phyloP scores from a whole-genome alignment of 257 asterid genomes.

The Galeopsis tetrahit region DNA sequence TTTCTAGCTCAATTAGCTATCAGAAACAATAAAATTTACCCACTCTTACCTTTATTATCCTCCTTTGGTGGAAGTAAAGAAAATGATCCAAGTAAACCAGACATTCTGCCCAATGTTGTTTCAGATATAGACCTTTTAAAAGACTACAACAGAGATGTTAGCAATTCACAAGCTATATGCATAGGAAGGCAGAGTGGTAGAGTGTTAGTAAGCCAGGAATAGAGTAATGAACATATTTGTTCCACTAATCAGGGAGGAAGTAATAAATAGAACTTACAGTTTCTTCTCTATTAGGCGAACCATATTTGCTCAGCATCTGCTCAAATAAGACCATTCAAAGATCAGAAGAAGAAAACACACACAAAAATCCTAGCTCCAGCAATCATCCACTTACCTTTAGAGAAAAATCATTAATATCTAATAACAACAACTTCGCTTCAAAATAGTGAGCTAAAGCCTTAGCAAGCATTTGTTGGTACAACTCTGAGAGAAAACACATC shows the following conservation, averaged over 20 bases:
- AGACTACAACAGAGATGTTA: conserved; percentile 49
- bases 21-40: conserved; percentile 23
- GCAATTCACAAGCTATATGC: conserved; percentile 3
- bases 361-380: conserved; percentile 1
- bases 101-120: conserved; percentile 67
- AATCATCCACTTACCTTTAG: conserved; percentile 54
- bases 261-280: conserved; percentile 54
- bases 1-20: conserved; percentile 10
- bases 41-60: conserved; percentile 58
- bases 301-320: conserved; percentile 89
- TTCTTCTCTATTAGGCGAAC: conserved; percentile 49
- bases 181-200: conserved; percentile 4
- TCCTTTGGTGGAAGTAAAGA: conserved; percentile 61
- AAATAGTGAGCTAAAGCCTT: conserved; percentile 88
- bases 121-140: conserved; percentile 82
- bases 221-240: not conserved
- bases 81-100: conserved; percentile 71
- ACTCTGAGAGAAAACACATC: conserved; percentile 46
- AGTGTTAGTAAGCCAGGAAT: conserved; percentile 3
- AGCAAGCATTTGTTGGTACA: conserved; percentile 82
- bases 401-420: conserved; percentile 79
- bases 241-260: not conserved
- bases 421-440: conserved; percentile 70
- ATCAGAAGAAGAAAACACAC: conserved; percentile 22
- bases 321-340: conserved; percentile 19